Evolutionary conservation across 2,329 filamentous ascomycete species (phyloP).

Genomic region (Cordyceps pruinosa): DNA sequence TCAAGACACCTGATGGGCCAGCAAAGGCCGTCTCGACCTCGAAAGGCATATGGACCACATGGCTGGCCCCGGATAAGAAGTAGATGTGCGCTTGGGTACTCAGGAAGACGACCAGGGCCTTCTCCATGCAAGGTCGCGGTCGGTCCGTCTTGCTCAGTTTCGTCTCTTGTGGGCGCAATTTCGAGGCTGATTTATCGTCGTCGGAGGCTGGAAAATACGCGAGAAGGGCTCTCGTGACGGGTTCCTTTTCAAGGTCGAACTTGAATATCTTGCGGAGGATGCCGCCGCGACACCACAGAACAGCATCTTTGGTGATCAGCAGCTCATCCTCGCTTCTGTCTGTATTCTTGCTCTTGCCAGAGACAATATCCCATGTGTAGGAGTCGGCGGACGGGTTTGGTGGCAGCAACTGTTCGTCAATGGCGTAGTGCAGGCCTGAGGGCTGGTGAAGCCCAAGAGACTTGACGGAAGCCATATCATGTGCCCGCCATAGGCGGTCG

Average conservation of each 20-base stretch:
- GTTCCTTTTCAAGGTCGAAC: slow-evolving; percentile 80
- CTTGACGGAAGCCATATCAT: slow-evolving; percentile 76
- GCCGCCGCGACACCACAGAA: slow-evolving; percentile 84
- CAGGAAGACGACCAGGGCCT: slow-evolving; percentile 82
- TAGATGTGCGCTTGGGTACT: slow-evolving; percentile 91
- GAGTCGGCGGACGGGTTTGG: slow-evolving; percentile 55
- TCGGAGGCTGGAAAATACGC: slow-evolving; percentile 66
- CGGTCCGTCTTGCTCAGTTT: slow-evolving; percentile 10
- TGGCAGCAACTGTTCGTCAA: slow-evolving; percentile 71
- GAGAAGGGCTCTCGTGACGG: slow-evolving; percentile 77
- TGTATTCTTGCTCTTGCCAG: slow-evolving; percentile 57
- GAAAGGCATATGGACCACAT: slow-evolving; percentile 90
- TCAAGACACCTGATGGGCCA: slow-evolving; percentile 72
- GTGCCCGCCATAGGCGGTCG: slow-evolving; percentile 26
- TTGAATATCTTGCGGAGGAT: slow-evolving; percentile 79
- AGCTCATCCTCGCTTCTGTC: slow-evolving; percentile 66
- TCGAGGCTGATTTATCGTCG: slow-evolving; percentile 22
- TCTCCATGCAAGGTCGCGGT: slow-evolving; percentile 34
- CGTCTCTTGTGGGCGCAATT: slow-evolving; percentile 6
- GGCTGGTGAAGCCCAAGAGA: slow-evolving; percentile 90
- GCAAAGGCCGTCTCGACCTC: slow-evolving; percentile 84
- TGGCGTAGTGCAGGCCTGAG: slow-evolving; percentile 72
- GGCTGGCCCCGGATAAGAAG: slow-evolving; percentile 78
- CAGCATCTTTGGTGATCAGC: slow-evolving; percentile 64
- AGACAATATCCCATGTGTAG: slow-evolving; percentile 42